Conservation (phyloP, 768 basidiomycete genomes). For the Trametes meyenii region DNA sequence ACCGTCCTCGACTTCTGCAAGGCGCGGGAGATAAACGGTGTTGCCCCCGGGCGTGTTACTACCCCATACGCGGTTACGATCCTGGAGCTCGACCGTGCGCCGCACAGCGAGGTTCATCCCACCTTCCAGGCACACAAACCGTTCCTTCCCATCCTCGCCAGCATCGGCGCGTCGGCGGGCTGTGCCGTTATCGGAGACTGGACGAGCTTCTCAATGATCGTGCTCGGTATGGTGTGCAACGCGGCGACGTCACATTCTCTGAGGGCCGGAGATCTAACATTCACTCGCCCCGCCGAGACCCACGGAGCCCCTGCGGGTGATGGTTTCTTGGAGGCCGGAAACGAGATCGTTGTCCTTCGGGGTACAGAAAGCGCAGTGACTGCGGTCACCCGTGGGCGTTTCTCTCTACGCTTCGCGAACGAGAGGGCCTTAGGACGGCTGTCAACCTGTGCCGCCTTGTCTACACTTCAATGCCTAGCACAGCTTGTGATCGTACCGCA, state of each 20-base stretch:
- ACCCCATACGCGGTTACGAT: conserved; percentile 17
- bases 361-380: conserved; percentile 13
- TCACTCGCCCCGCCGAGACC: conserved; percentile 6
- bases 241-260: conserved; percentile 5
- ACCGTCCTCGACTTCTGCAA: neutral
- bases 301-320: conserved; percentile 15
- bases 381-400: conserved; percentile 18
- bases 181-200: conserved; percentile 17
- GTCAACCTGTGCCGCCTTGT: neutral
- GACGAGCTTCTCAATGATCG: conserved; percentile 12
- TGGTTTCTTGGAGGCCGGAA: conserved; percentile 14
- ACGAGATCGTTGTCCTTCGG: conserved; percentile 15
- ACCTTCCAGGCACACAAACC: conserved; percentile 6
- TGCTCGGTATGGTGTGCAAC: conserved; percentile 14
- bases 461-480: conserved; percentile 14
- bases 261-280: conserved; percentile 11
- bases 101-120: conserved; percentile 13
- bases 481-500: conserved; percentile 22
- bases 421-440: neutral
- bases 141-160: conserved; percentile 17
- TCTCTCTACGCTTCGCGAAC: conserved; percentile 9
- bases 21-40: neutral
- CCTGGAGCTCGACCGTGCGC: conserved; percentile 2
- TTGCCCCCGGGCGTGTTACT: conserved; percentile 11
- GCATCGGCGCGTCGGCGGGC: conserved; percentile 11